phyloP scores from a whole-genome alignment of 2,329 filamentous ascomycete genomes.

The Trichoderma semiorbis region DNA sequence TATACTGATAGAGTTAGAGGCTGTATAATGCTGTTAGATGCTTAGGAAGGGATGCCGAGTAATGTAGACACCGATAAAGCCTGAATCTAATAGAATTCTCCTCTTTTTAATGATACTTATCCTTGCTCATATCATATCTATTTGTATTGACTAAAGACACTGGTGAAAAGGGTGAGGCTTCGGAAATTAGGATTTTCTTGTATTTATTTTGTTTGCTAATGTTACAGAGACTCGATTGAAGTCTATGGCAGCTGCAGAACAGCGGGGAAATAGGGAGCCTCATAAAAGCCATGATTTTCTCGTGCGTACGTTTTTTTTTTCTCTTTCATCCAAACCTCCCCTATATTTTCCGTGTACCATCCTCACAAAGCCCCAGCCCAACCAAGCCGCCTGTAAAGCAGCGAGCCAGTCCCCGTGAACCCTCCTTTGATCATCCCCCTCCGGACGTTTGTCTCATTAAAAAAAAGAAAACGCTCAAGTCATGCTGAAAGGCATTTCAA shows the following conservation, averaged over 20 bases:
- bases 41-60: background rate
- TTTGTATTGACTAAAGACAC: background rate
- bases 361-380: conserved; percentile 19
- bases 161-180: background rate
- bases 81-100: conserved; percentile 7
- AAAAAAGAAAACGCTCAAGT: background rate
- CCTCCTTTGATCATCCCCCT: background rate
- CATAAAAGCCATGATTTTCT: conserved; percentile 23
- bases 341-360: conserved; percentile 13
- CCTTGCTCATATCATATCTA: background rate
- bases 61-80: background rate
- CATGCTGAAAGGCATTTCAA: background rate
- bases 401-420: conserved; percentile 15
- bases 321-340: conserved; percentile 15
- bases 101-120: background rate
- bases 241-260: conserved; percentile 34
- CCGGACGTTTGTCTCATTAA: conserved; percentile 2
- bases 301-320: background rate
- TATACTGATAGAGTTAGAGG: background rate
- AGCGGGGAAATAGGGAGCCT: conserved; percentile 22
- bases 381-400: conserved; percentile 17
- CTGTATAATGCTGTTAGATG: conserved; percentile 1
- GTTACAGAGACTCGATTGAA: conserved; percentile 35
- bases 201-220: conserved; percentile 27
- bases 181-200: background rate